Base-by-base conservation (phyloP, 345 rosid genomes). In the Euphorbia tirucalli region DNA sequence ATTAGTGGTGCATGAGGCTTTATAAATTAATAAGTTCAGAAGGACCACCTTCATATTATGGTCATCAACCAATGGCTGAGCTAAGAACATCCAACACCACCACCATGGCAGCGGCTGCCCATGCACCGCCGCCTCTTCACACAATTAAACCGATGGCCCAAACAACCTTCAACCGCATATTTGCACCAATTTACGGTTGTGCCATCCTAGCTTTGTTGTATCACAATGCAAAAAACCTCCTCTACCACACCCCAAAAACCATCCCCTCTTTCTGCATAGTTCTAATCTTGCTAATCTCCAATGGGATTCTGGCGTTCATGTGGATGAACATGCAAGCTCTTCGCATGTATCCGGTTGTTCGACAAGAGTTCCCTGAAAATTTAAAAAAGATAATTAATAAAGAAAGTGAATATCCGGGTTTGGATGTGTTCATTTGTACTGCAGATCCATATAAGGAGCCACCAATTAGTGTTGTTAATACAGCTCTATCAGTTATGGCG, bases 281-380 rank as follows among this genome's bases (percentile, higher is more conserved):
- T 28, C 48, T 81, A 49, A 50, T 71, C 56, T n/a, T 92, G 32
- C 75, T 86, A 1, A 24, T 86, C 71, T 73, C 97, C 15, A 91
- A 92, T 28, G 19, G 71, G 0, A 56, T 86, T 52, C 90, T 92
- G 1, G 85, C 91, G 37, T 88, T 92, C 86, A 74, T 85, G 82
- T 92, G 93, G 96, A 50, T 69, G 5, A 79, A 75, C 70, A 3
- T 71, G 13, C 75, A 84, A 21, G 69, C 72, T 50, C 28, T 67
- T 50, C 72, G 72, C 1, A 60, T 74, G 61, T 22, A 7, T 18
- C 73, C 78, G 25, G 48, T 68, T 31, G 35, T 1, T 5, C 73
- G 73, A 3, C n/a, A 52, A n/a, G 69, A 74, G 30, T 56, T 22
- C 30, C 60, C 60, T 0, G 60, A 56, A 56, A 56, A 56, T 10